Base-by-base conservation (phyloP, 495 filamentous ascomycete species). In the Annulohypoxylon bovei region DNA sequence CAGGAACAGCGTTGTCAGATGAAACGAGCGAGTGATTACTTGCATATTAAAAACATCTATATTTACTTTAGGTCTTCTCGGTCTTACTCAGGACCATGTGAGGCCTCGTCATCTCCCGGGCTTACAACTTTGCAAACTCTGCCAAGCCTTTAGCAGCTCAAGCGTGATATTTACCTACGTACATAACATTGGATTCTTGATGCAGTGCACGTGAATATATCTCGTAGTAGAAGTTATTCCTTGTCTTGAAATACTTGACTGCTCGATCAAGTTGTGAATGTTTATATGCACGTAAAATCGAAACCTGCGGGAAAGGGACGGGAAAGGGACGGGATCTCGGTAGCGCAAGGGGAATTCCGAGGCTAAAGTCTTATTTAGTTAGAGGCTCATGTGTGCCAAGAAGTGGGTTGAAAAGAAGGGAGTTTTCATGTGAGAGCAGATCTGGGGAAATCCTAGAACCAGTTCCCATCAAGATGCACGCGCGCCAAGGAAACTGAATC, bases 401-500 rank as follows among this genome's bases (percentile, higher is more conserved):
- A 28, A 32, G 27, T 9, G 49, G 27, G 49, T 33, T 53, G 6
- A 12, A 53, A 33, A n/a, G 49, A 27, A 53, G 32, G 18, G 49
- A 32, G 49, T 8, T 32, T 32, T 33, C 27, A 8, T 32, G 23
- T 32, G 28, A 42, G 16, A 42, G n/a, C n/a, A 20, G 32, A 53
- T 11, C 27, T n/a, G 49, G 16, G 44, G 40, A 22, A 68, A 50
- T 35, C 55, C 46, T 39, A 57, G 67, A 18, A 44, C 32, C 23
- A 55, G 59, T 39, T 14, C 68, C 16, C 3, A 66, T 54, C 20
- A 66, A 47, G 12, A 68, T 68, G 42, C 28, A 27, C 16, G 69
- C 28, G 46, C 62, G 35, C 33, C 73, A 61, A 35, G 64, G 8
- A 61, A 68, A 49, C 0, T 66, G 35, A 50, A 52, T 53, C 25